phyloP scores from a whole-genome alignment of 306 rosid species.

The Pterocarpus santalinus region DNA sequence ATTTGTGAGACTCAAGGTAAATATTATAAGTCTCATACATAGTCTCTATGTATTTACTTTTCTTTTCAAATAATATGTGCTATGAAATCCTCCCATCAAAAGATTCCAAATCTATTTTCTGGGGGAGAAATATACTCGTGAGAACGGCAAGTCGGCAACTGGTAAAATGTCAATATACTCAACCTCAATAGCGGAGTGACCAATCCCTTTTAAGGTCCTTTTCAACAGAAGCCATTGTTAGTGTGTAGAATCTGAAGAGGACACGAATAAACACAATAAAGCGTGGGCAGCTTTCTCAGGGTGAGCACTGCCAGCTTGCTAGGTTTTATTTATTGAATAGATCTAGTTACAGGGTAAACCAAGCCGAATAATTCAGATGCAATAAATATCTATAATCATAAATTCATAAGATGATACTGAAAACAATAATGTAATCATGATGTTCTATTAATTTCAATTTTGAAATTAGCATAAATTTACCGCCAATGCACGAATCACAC shows the following conservation, averaged over 20 bases:
- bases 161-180: neutral
- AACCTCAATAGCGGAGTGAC: too few relatives aligned
- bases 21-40: too few relatives aligned
- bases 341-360: neutral
- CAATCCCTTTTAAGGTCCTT: neutral
- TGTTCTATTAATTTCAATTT: constrained; percentile 4
- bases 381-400: constrained; percentile 14
- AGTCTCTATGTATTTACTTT: too few relatives aligned
- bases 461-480: neutral
- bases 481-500: neutral
- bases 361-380: constrained; percentile 1
- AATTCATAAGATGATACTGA: neutral
- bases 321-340: neutral
- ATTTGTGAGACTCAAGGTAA: too few relatives aligned
- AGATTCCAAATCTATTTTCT: neutral
- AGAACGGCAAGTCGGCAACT: neutral
- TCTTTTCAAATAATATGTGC: neutral
- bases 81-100: neutral
- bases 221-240: neutral
- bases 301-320: neutral
- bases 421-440: neutral
- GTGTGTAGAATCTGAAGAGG: neutral
- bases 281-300: neutral
- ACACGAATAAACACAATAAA: neutral
- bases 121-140: neutral